phyloP scores from a whole-genome alignment of 2,329 filamentous ascomycete species.

The Fusarium paranaense region DNA sequence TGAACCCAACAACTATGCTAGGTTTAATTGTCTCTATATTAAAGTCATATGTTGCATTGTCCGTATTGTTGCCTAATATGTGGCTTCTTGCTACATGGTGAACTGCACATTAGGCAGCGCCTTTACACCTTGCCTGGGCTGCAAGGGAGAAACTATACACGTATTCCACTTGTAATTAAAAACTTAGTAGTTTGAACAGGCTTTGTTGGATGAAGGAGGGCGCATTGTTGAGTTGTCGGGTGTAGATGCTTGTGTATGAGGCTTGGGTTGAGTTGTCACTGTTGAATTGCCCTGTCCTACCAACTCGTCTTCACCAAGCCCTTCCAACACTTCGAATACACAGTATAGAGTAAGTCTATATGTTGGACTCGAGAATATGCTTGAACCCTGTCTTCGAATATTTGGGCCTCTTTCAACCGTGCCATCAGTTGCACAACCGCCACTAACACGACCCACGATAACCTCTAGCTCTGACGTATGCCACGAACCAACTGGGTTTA shows the following conservation, averaged over 20 bases:
- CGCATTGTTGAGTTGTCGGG: background rate
- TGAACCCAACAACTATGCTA: background rate
- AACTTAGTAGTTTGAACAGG: background rate
- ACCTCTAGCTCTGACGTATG: background rate
- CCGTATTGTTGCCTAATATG: background rate
- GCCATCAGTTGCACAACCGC: background rate
- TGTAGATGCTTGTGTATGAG: background rate
- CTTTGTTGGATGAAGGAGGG: background rate
- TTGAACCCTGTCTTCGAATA: background rate
- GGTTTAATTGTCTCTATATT: background rate
- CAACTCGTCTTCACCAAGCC: background rate
- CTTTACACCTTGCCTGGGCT: background rate
- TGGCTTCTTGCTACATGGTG: background rate
- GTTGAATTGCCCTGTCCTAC: background rate
- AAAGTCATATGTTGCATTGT: background rate
- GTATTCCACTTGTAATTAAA: background rate
- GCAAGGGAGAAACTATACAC: background rate
- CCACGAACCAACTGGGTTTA: background rate
- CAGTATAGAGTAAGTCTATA: too few relatives aligned
- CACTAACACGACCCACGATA: background rate
- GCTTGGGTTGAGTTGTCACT: background rate
- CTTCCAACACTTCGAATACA: background rate
- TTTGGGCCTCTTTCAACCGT: background rate
- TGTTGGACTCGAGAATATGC: background rate
- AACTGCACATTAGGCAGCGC: background rate